Conservation (phyloP, 148 eudicot genomes). For the Tetragonia tetragonoides region DNA sequence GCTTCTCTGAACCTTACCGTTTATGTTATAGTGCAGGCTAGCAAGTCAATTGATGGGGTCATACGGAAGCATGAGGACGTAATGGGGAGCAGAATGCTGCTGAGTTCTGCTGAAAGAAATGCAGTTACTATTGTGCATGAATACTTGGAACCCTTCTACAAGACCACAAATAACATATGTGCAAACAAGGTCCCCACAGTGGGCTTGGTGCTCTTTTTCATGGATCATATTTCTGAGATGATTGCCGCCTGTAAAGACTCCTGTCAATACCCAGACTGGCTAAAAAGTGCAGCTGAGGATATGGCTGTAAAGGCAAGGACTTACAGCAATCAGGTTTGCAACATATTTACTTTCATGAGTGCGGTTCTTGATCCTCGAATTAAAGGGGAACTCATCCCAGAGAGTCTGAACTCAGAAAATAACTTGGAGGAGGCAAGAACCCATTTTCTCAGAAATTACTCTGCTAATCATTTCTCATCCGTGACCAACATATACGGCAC, state of each 20-base stretch:
- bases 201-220: conserved; percentile 79
- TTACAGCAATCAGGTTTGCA: conserved; percentile 62
- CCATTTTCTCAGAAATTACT: conserved; percentile 66
- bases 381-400: conserved; percentile 76
- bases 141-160: conserved; percentile 76
- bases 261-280: conserved; percentile 76
- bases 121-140: conserved; percentile 52
- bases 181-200: conserved; percentile 57
- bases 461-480: conserved; percentile 46
- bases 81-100: conserved; percentile 53
- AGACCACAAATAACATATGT: conserved; percentile 69
- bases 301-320: conserved; percentile 52
- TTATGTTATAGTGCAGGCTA: conserved; percentile 49
- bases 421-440: conserved; percentile 61
- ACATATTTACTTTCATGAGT: conserved; percentile 70
- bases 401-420: conserved; percentile 55
- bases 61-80: conserved; percentile 58
- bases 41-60: conserved; percentile 67
- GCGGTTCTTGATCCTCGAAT: conserved; percentile 85
- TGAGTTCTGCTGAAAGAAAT: conserved; percentile 62
- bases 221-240: conserved; percentile 83
- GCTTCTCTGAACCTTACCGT: not conserved
- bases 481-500: conserved; percentile 39
- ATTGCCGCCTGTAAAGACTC: conserved; percentile 63
- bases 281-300: conserved; percentile 56